Base-by-base conservation (phyloP, 2,329 filamentous ascomycete genomes). In the Aspergillus floridensis region DNA sequence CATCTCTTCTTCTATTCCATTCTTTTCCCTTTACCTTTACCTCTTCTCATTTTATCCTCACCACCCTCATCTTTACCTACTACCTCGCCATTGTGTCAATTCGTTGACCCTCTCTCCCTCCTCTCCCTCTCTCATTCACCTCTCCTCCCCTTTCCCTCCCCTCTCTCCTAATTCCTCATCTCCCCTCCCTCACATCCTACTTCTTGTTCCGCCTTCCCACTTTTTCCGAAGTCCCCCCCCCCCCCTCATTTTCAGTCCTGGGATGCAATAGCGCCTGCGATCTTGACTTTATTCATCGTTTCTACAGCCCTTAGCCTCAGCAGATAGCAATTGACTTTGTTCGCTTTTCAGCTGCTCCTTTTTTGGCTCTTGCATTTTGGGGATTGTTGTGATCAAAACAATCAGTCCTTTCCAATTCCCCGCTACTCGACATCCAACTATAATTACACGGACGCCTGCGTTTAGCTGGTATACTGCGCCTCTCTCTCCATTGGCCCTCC, bases 251-350 rank as follows among this genome's bases (percentile, higher is more conserved):
- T 53, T 59, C 65, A 56, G 50, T 51, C 41, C 60, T 64, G 56
- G 62, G 56, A 61, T 68, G 57, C 56, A 60, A 19, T 21, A 35
- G 41, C 41, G 44, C 44, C 38, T 44, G 38, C 38, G 38, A 16
- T 19, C 19, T 48, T 51, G 59, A 56, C 59, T 60, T 61, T 60
- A 54, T 62, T 60, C 60, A 44, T 44, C 38, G 16, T 44, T 44
- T 44, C 38, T 44, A 7, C 38, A 44, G 57, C 57, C 57, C 56
- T 57, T 65, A 66, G 59, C 59, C 59, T 46, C 53, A 60, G 57
- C 62, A 54, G 54, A 59, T 59, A 61, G 58, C 64, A 59, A 61
- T 63, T 64, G 51, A 53, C 57, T 44, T 62, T 63, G 47, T 55
- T 55, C 53, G 12, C 26, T 48, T 55, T 26, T 48, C 32, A 31